phyloP scores from a whole-genome alignment of 169 alveolate genomes.

The Miamiensis avidus region DNA sequence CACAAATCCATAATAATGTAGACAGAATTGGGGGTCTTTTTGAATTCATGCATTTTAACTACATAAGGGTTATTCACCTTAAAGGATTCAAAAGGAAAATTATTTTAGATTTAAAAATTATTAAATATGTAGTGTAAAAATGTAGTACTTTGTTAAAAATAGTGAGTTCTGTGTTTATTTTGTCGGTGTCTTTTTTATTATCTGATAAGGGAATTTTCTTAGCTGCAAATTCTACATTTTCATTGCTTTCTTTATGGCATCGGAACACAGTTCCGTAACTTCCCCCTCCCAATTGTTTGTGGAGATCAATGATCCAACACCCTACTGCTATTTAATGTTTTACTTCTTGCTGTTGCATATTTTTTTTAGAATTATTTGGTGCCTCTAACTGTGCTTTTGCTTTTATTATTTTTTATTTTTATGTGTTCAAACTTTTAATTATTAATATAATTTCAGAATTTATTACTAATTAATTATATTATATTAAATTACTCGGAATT shows the following conservation, averaged over 20 bases:
- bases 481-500: not conserved
- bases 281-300: not conserved
- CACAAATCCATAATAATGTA: not conserved
- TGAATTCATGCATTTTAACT: not conserved
- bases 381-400: not conserved
- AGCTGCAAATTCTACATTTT: not conserved
- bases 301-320: not conserved
- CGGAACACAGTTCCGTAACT: not conserved
- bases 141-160: not conserved
- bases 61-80: not conserved
- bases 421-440: too few relatives aligned
- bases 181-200: not conserved
- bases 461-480: too few relatives aligned
- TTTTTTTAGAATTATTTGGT: too few relatives aligned
- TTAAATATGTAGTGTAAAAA: too few relatives aligned
- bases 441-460: too few relatives aligned
- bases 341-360: not conserved
- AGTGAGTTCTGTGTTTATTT: not conserved
- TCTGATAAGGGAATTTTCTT: not conserved
- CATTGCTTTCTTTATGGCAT: not conserved
- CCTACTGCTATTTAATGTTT: too few relatives aligned
- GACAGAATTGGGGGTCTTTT: not conserved
- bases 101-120: too few relatives aligned
- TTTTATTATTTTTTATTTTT: too few relatives aligned
- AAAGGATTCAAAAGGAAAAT: not conserved